Evolutionary conservation across 2,329 filamentous ascomycete species (phyloP).

Genomic region (Aspergillus hortae): DNA sequence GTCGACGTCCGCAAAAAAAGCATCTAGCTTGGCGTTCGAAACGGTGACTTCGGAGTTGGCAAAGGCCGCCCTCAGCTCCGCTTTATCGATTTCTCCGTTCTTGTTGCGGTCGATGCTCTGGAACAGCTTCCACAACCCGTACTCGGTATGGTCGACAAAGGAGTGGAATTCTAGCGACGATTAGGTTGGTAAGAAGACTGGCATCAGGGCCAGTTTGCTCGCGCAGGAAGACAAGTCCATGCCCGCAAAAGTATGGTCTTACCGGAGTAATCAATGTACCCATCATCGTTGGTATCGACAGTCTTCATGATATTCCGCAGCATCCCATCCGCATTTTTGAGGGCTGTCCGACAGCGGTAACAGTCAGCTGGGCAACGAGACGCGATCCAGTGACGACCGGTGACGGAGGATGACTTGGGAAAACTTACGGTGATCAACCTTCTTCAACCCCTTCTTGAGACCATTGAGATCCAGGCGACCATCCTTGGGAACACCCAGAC

Average conservation of each 20-base stretch:
- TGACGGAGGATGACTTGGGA: conserved; percentile 8
- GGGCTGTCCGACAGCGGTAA: conserved; percentile 44
- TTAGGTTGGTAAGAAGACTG: conserved; percentile 19
- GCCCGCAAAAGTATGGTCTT: conserved; percentile 30
- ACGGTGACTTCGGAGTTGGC: conserved; percentile 73
- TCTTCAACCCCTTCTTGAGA: conserved; percentile 77
- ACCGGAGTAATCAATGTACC: conserved; percentile 89
- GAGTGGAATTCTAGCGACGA: conserved; percentile 70
- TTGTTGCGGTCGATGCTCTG: conserved; percentile 79
- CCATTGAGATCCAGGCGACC: conserved; percentile 81
- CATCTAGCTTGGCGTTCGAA: conserved; percentile 69
- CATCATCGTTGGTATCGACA: conserved; percentile 84
- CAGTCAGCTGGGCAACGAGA: conserved; percentile 20
- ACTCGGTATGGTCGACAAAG: conserved; percentile 85
- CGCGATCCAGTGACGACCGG: conserved; percentile 12
- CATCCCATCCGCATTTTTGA: conserved; percentile 90
- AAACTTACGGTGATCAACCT: conserved; percentile 86
- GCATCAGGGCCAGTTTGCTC: conserved; percentile 14
- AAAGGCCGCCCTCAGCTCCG: conserved; percentile 79
- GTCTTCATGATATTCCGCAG: conserved; percentile 74
- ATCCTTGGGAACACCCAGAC: conserved; percentile 70
- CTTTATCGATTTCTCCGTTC: conserved; percentile 80
- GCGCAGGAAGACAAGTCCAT: conserved; percentile 8
- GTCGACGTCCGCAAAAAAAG: conserved; percentile 89
- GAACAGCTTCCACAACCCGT: conserved; percentile 78